Evolutionary conservation across 2,329 filamentous ascomycete species (phyloP).

Genomic region (Colletotrichum navitas): DNA sequence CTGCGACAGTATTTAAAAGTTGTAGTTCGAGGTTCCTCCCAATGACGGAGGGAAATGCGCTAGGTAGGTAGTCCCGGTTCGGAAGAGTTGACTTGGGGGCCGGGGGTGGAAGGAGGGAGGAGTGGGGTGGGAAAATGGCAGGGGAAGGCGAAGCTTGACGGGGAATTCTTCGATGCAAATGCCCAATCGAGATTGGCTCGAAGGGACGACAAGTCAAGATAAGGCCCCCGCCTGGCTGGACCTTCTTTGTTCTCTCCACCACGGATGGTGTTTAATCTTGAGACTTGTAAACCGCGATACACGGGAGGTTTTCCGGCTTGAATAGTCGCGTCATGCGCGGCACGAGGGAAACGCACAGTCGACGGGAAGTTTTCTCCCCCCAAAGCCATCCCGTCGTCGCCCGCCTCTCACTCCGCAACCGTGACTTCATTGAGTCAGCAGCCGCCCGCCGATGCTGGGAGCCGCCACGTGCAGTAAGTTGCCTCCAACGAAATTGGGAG

Average conservation of each 20-base stretch:
- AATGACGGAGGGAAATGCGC: neutral
- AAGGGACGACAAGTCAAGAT: neutral
- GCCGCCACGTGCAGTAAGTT: slow-evolving; percentile 8
- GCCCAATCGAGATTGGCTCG: slow-evolving; percentile 6
- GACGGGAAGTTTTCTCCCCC: neutral
- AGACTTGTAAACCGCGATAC: neutral
- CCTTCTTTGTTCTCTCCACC: neutral
- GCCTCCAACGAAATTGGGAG: neutral
- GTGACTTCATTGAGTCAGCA: slow-evolving; percentile 15
- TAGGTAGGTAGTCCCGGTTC: neutral
- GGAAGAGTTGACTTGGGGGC: neutral
- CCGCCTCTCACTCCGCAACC: neutral
- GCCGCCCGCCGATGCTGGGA: neutral
- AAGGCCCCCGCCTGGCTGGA: slow-evolving; percentile 16
- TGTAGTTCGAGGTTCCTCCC: neutral
- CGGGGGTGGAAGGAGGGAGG: neutral
- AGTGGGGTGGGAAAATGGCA: neutral
- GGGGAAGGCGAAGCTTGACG: neutral
- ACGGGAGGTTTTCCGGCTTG: neutral
- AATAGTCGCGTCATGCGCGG: neutral
- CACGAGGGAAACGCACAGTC: neutral
- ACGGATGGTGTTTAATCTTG: neutral
- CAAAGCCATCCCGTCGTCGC: neutral
- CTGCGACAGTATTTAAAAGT: slow-evolving; percentile 35
- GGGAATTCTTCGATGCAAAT: neutral